Evolutionary conservation across 371 early-diverging fungal genomes (phyloP), one percentile per base, ranked within the genome.

Genomic region (Mucor plumbeus): DNA sequence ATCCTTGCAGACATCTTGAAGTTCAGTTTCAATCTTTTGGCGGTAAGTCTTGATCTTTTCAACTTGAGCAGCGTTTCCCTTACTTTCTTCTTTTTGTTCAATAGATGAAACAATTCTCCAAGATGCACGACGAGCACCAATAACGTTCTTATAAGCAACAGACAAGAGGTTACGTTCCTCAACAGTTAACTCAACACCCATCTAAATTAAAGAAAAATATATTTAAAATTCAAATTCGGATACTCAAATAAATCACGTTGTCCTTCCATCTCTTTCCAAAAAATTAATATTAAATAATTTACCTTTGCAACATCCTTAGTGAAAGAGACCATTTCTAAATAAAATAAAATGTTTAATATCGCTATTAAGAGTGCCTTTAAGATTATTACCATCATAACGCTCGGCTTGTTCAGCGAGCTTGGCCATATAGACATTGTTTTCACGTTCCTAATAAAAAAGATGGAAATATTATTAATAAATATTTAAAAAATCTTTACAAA

Each of bases 141-240:
- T 99, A 59, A 99, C 96, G 87, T 99, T 99, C 91, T 99, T 99
- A 91, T 97, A 99, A 68, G 99, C 99, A 68, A 99, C 97, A 21
- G 99, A 98, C 65, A 99, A 90, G 56, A 97, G 88, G 86, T 99
- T 99, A 72, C 99, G 95, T 82, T 98, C 98, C 86, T 98, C 97
- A 69, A 98, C 95, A 54, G 93, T 90, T 68, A 99, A 88, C 76
- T 95, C 95, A 61, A 81, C 78, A 64, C 85, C 82, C 71, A 77
- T 66, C 82, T 81, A 68, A 31, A 47, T 53, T 21, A 53, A 53
- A 14, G 31, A 53, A 53, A 53, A 53, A 53, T 13, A 38, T 26
- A 41, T 40, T 53, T 53, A 53, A 53, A 53, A 53, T 53, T 53
- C 53, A 53, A 53, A 53, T 21, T 43, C 55, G 35, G 39, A 62